Percentiles rank a stretch among this genome's conserved stretches.
phyloP scores from a whole-genome alignment of 768 basidiomycete species.

The Cyclocybe aegerita region DNA sequence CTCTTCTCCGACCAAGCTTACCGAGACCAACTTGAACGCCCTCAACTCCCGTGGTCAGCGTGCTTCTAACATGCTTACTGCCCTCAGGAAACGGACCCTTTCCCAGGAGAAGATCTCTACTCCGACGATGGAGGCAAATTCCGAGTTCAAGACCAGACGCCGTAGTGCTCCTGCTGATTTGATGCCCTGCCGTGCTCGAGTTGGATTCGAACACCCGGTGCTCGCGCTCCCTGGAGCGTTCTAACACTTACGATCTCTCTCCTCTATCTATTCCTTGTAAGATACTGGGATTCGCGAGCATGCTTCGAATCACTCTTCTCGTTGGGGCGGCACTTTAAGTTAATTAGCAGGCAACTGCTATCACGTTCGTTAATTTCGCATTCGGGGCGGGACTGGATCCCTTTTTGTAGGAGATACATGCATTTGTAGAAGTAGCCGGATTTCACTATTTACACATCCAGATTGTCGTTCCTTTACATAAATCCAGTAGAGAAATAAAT shows the following conservation, averaged over 20 bases:
- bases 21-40: conserved; percentile 50
- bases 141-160: conserved; percentile 42
- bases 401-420: conserved; percentile 1
- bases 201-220: conserved; percentile 59
- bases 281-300: background rate
- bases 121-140: conserved; percentile 10
- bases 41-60: conserved; percentile 56
- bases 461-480: conserved; percentile 5
- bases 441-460: conserved; percentile 13
- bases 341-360: conserved; percentile 4
- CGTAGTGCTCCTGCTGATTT: conserved; percentile 67
- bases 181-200: conserved; percentile 41
- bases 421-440: conserved; percentile 13
- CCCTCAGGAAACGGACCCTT: conserved; percentile 56
- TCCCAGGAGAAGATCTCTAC: conserved; percentile 30
- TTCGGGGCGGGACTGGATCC: conserved; percentile 13
- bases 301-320: conserved; percentile 3
- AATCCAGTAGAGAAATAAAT: conserved; percentile 1
- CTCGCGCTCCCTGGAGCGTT: conserved; percentile 61
- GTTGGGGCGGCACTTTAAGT: conserved; percentile 1
- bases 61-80: conserved; percentile 64
- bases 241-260: conserved; percentile 23
- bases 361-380: conserved; percentile 10
- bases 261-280: background rate
- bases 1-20: conserved; percentile 44